Base-by-base conservation (phyloP, 208 protist genomes). In the Blastocrithidia nonstop region DNA sequence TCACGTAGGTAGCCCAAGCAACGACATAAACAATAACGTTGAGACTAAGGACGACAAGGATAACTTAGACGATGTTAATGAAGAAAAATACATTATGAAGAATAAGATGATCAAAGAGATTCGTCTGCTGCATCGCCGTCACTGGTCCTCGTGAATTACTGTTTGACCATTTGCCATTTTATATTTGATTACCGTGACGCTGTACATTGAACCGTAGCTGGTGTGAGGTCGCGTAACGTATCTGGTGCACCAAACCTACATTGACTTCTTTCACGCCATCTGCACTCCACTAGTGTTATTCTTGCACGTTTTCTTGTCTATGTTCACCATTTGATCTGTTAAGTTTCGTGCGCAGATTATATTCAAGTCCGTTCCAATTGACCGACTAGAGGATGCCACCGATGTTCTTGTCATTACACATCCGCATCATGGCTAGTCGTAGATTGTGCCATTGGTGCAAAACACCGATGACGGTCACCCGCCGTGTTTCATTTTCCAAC, bases 281-380 rank as follows among this genome's bases (percentile, higher is more conserved):
- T 85, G 63, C 51, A 66, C 73, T 27, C 84, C 84, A 4, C 17
- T 93, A 13, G 57, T 88, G 25, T 20, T 87, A 17, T 93, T 93
- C 45, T 32, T 86, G 3, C 84, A 93, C 56, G 62, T 58, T 17
- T 88, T 93, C 41, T 50, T 93, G 11, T 82, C 79, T 0, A 71
- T 93, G 45, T 89, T 93, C 70, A 93, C 79, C 15, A 81, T 86
- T 22, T 93, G 84, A 80, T 89, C 84, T 11, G 77, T 93, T 35
- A 66, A 63, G 37, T 89, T 93, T 40, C 75, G 77, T 22, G 50
- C 84, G 2, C 35, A 37, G 13, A 73, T 84, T 32, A 49, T 88
- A 7, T 93, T 84, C 61, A 27, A 42, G 22, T 19, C 49, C 6
- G 59, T 89, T 13, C 24, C 59, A 6, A 50, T 61, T 36, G 51